Percentiles rank a stretch among this genome's conserved stretches.
Evolutionary conservation across 352 stramenopile species (phyloP).

Genomic region (Globisporangium nunn): DNA sequence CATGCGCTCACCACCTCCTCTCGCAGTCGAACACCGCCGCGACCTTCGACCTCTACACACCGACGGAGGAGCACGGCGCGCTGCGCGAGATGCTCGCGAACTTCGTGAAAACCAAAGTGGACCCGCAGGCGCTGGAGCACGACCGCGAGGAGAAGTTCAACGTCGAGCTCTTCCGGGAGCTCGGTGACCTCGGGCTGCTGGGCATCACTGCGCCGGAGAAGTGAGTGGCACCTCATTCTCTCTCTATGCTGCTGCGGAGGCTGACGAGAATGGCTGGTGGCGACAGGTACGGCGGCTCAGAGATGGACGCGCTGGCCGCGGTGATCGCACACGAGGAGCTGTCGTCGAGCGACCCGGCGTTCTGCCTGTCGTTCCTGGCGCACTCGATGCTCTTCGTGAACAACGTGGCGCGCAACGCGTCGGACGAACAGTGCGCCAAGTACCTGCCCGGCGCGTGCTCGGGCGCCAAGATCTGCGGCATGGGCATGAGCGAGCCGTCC

Average conservation of each 20-base stretch:
- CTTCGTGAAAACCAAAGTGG: slow-evolving; percentile 95
- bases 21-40: slow-evolving; percentile 3
- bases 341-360: slow-evolving; percentile 95
- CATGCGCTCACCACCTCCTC: neutral
- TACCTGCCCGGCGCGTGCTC: slow-evolving; percentile 90
- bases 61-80: slow-evolving; percentile 84
- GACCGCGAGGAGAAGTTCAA: slow-evolving; percentile 98
- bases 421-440: slow-evolving; percentile 77
- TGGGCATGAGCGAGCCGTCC: slow-evolving; percentile 98
- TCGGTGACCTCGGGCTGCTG: slow-evolving; percentile 92
- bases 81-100: slow-evolving; percentile 91
- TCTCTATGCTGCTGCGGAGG: neutral
- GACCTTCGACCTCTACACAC: slow-evolving; percentile 76
- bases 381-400: slow-evolving; percentile 94
- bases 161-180: slow-evolving; percentile 91
- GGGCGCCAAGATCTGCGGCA: slow-evolving; percentile 94
- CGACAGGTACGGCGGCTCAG: slow-evolving; percentile 89
- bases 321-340: slow-evolving; percentile 95
- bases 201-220: slow-evolving; percentile 95
- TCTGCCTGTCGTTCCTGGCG: slow-evolving; percentile 96
- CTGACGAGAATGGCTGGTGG: neutral
- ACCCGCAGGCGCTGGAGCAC: slow-evolving; percentile 94
- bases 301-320: slow-evolving; percentile 93
- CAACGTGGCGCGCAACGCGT: slow-evolving; percentile 90
- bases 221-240: slow-evolving; percentile 24